Base-by-base conservation (phyloP, 805 yeast genomes). In the Clavispora phyllophila region DNA sequence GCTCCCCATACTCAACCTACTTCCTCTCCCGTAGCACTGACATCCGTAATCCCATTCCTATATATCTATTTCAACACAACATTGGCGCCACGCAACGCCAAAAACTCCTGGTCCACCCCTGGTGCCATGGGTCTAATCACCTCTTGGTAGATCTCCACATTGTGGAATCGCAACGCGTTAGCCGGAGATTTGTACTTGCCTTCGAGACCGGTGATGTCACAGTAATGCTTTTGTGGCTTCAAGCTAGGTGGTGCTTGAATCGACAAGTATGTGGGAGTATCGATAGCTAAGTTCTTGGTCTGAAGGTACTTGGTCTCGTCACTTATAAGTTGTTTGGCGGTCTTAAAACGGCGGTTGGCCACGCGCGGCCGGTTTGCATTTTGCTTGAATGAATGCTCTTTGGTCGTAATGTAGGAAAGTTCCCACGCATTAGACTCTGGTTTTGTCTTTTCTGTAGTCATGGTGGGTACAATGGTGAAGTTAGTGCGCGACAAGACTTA, bases 81-180 rank as follows among this genome's bases (percentile, higher is more conserved):
- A 59, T 91, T 86, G 31, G 96, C 98, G 41, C 86, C 87, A 53
- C 98, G 75, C 46, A 91, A 68, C 50, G 85, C 85, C 57, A 91
- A 70, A 60, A 89, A 91, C 62, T 89, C 95, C 65, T 91, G 98
- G 63, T 91, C 97, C 23, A 85, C 84, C 19, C 96, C 96, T 3
- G 95, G 87, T 1, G 89, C 83, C 81, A 91, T 79, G 48, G 79
- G 79, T 59, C 80, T 79, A 27, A 87, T 84, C 27, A 84, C 71
- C 37, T 82, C 86, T 51, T 67, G 73, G 61, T 79, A 90, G 24
- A 91, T 82, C 62, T 91, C 97, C 40, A 80, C 80, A 59, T 91
- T 84, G 62, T 86, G 81, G 61, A 81, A 91, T 43, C 96, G 70
- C 40, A 91, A 66, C 33, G 84, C 84, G 54, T 79, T 84, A 20